Evolutionary conservation across 768 basidiomycete genomes (phyloP), one percentile per base, ranked within the genome.

Genomic region (Panellus pusillus): DNA sequence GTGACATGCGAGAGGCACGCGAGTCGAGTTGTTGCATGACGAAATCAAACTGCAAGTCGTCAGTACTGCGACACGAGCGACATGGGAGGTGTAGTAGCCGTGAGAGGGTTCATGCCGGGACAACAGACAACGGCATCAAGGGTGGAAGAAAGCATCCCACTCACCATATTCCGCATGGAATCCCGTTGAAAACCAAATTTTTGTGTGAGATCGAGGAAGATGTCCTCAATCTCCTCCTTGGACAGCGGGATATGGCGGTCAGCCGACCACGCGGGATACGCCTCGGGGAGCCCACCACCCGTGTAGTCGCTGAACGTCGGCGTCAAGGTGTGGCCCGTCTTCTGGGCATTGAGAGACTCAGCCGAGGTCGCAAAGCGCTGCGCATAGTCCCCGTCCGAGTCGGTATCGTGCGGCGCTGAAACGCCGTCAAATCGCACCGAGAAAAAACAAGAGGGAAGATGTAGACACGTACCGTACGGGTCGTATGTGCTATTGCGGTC

Each of bases 151-250:
- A 38, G 29, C 43, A 20, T 40, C 41, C 19, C 24, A 63, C 73
- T 61, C 63, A 93, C 91, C 91, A 92, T 97, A 79, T 93, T 98
- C 55, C 93, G 79, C 91, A 93, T 93, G 14, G 89, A 91, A 69
- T 95, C 93, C 54, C 89, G 78, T 74, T 95, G 97, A 68, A 99
- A 99, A 55, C 97, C 97, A 72, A 98, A 99, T 73, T 98, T 99
- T 78, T 98, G 94, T 18, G 93, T 88, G 35, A 99, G 79, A 74
- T 98, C 97, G 45, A 98, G 82, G 67, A 98, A 92, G 49, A 99
- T 92, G 66, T 99, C 97, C 70, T 98, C 96, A 52, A 98, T 98
- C 76, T 98, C 97, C 71, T 99, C 97, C 77, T 98, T 98, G 15
- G 93, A 95, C 12, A 99, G 77, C 15, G 96, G 96, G 57, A 98